Evolutionary conservation across 805 yeast species (phyloP).

Genomic region (Lachancea quebecensis): DNA sequence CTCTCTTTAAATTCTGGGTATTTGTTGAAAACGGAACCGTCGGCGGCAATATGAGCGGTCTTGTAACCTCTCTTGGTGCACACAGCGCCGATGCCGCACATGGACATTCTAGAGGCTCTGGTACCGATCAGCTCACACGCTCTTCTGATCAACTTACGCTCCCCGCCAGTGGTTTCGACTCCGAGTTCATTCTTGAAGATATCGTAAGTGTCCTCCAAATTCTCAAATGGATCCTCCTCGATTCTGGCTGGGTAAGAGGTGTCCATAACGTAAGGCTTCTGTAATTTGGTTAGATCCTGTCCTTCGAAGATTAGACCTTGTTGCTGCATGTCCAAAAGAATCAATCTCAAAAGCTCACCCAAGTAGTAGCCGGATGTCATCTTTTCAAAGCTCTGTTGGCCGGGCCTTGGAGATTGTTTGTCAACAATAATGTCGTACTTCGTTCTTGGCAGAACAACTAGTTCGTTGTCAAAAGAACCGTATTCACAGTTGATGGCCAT

Average conservation of each 20-base stretch:
- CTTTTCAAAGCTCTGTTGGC: constrained; percentile 92
- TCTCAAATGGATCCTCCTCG: constrained; percentile 85
- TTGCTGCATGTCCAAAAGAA: constrained; percentile 62
- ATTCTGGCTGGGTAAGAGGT: constrained; percentile 81
- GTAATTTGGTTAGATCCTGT: constrained; percentile 61
- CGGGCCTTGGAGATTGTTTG: constrained; percentile 86
- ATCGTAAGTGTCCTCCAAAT: constrained; percentile 66
- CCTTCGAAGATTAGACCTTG: constrained; percentile 60
- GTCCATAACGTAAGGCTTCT: constrained; percentile 68
- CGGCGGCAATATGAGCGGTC: constrained; percentile 88
- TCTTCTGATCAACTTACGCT: constrained; percentile 75
- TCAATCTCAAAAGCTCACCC: constrained; percentile 84
- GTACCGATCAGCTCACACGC: constrained; percentile 84
- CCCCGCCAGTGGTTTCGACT: constrained; percentile 63
- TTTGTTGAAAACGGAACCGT: constrained; percentile 90
- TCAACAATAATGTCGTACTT: constrained; percentile 79
- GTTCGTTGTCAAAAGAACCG: constrained; percentile 96
- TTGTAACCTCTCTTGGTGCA: constrained; percentile 75
- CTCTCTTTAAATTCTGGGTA: constrained; percentile 89
- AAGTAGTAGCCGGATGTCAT: constrained; percentile 96
- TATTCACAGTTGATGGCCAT: constrained; percentile 99
- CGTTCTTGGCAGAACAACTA: constrained; percentile 76
- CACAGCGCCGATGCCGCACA: constrained; percentile 93
- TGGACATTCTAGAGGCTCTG: constrained; percentile 86
- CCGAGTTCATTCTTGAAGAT: constrained; percentile 54